These are phyloP conservation scores for Saturnispora quitensis DNA, from an alignment of 805 yeast genomes.

Conservation along the genomic window DNA sequence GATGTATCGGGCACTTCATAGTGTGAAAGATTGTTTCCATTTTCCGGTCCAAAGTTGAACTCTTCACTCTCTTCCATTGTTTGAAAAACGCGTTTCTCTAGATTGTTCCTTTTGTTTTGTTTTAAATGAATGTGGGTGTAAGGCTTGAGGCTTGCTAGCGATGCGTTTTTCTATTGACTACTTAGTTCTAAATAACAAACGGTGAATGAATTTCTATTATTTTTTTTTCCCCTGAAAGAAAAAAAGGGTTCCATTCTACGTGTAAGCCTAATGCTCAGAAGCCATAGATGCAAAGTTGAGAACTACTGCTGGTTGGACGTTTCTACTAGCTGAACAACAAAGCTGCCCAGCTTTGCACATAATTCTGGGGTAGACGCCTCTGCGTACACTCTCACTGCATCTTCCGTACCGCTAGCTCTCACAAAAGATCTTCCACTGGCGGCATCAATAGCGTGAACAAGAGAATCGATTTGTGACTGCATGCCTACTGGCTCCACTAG, in stretches of 20 bases:
- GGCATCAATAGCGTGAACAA: constrained; percentile 35
- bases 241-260: background rate
- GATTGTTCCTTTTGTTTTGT: background rate
- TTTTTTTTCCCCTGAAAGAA: background rate
- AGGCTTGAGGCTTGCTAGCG: background rate
- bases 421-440: constrained; percentile 76
- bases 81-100: background rate
- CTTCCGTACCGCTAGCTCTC: constrained; percentile 96
- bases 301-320: background rate
- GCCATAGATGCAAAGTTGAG: background rate
- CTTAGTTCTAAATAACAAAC: background rate
- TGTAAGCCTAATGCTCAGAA: constrained; percentile 5
- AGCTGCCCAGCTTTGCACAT: constrained; percentile 37
- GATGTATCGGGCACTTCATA: background rate
- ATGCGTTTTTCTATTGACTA: background rate
- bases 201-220: background rate
- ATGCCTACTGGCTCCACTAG: constrained; percentile 69
- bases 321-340: constrained; percentile 20
- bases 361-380: constrained; percentile 57
- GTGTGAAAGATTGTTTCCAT: background rate
- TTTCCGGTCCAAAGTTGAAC: constrained; percentile 1
- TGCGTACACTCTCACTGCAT: constrained; percentile 92
- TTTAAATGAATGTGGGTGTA: background rate
- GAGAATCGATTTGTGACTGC: constrained; percentile 60
- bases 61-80: background rate